These are phyloP conservation scores for Blastobotrys petasosporus DNA, from an alignment of 1,139 yeast genomes.

Conservation along the genomic window DNA sequence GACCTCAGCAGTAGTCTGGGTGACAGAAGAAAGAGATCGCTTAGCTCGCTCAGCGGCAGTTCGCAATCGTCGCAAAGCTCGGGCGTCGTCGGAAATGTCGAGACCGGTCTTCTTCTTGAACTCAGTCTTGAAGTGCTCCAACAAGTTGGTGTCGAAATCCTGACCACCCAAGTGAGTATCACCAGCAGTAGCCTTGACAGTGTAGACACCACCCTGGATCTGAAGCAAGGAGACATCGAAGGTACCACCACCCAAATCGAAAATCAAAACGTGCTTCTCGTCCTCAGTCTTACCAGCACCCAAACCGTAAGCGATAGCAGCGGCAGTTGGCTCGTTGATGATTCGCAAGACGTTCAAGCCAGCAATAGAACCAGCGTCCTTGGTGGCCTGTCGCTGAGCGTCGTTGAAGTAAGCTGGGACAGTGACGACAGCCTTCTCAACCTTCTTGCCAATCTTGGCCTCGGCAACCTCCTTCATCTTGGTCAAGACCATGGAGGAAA, in stretches of 20 bases:
- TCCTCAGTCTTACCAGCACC: conserved; percentile 82
- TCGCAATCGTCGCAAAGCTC: conserved; percentile 83
- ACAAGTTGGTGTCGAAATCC: conserved; percentile 75
- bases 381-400: conserved; percentile 97
- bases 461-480: conserved; percentile 98
- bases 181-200: conserved; percentile 97
- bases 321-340: conserved; percentile 97
- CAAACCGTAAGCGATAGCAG: conserved; percentile 97
- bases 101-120: conserved; percentile 81
- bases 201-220: conserved; percentile 80
- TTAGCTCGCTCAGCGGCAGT: conserved; percentile 91
- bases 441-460: conserved; percentile 88
- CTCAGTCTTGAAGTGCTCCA: conserved; percentile 71
- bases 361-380: conserved; percentile 97
- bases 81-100: conserved; percentile 67
- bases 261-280: conserved; percentile 84
- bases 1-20: conserved; percentile 81
- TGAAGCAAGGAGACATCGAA: conserved; percentile 91
- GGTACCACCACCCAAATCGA: conserved; percentile 98
- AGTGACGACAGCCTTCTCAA: conserved; percentile 91
- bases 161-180: conserved; percentile 99
- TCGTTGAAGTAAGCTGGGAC: conserved; percentile 98
- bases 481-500: conserved; percentile 92
- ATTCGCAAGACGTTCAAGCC: conserved; percentile 95
- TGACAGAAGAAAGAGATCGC: conserved; percentile 81